Conservation (phyloP, 2,329 filamentous ascomycete species). For the Alternaria consortialis region DNA sequence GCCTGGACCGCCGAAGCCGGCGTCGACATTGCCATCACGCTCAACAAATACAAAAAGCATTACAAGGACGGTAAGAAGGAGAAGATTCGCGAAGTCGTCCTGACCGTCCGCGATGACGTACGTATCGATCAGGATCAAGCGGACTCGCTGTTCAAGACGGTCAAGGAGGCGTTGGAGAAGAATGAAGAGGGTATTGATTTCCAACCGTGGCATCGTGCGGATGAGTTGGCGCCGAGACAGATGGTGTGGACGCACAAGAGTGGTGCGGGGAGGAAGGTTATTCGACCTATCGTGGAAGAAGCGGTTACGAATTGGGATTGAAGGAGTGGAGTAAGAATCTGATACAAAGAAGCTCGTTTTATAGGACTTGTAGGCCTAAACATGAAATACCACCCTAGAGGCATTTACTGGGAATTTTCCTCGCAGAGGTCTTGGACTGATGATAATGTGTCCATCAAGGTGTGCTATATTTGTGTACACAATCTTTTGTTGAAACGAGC, state of each 20-base stretch:
- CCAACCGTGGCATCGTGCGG: conserved; percentile 55
- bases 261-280: conserved; percentile 55
- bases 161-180: conserved; percentile 54
- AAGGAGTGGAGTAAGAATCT: not conserved
- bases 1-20: conserved; percentile 59
- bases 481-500: not conserved
- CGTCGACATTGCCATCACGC: conserved; percentile 55
- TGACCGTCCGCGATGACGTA: conserved; percentile 57
- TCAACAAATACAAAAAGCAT: conserved; percentile 59
- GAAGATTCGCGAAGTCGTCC: conserved; percentile 59
- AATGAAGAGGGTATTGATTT: conserved; percentile 50
- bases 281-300: conserved; percentile 57
- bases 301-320: conserved; percentile 55
- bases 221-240: conserved; percentile 55
- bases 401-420: not conserved
- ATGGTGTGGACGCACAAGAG: conserved; percentile 58
- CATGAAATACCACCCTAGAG: not conserved
- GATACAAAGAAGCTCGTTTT: too few relatives aligned
- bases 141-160: conserved; percentile 53
- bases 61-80: conserved; percentile 54
- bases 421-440: not conserved
- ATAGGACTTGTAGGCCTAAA: too few relatives aligned
- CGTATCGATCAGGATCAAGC: conserved; percentile 57
- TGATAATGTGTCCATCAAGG: not conserved
- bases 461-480: not conserved